Conservation (phyloP, 495 filamentous ascomycete species). For the Cercophora scortea region DNA sequence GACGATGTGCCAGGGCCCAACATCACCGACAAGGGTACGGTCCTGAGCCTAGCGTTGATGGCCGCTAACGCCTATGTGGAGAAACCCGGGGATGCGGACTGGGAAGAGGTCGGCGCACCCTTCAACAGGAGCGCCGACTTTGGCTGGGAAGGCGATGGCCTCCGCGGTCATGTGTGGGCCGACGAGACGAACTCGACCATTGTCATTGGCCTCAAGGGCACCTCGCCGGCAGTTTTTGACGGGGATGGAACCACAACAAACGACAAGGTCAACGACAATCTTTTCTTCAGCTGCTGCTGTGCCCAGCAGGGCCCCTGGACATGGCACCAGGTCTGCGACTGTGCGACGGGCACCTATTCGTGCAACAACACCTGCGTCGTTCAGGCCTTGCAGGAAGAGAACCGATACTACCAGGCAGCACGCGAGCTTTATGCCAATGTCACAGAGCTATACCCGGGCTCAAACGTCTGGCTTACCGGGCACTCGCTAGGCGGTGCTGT, state of each 20-base stretch:
- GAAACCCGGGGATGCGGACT: constrained; percentile 60
- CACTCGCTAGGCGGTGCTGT: constrained; percentile 90
- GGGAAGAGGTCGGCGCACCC: constrained; percentile 69
- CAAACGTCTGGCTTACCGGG: constrained; percentile 80
- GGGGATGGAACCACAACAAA: constrained; percentile 92
- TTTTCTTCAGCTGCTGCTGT: constrained; percentile 97
- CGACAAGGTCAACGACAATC: constrained; percentile 95
- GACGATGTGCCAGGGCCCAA: constrained; percentile 76
- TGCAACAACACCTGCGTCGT: constrained; percentile 87
- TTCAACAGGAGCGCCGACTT: constrained; percentile 81
- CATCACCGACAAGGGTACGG: constrained; percentile 74
- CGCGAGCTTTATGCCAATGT: constrained; percentile 88
- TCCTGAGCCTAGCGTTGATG: constrained; percentile 78
- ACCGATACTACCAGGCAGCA: constrained; percentile 82
- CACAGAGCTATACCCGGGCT: constrained; percentile 75
- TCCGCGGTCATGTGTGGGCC: constrained; percentile 87
- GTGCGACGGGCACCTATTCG: constrained; percentile 70
- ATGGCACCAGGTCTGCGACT: constrained; percentile 88
- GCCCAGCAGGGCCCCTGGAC: constrained; percentile 81
- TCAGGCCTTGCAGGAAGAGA: constrained; percentile 66
- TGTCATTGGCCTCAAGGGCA: constrained; percentile 88
- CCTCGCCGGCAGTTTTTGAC: constrained; percentile 84
- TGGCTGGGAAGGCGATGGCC: constrained; percentile 84
- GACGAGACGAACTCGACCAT: constrained; percentile 80
- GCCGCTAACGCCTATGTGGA: constrained; percentile 82